These are phyloP conservation scores for Hypocrella siamensis DNA, from an alignment of 2,329 filamentous ascomycete genomes.

Conservation along the genomic window DNA sequence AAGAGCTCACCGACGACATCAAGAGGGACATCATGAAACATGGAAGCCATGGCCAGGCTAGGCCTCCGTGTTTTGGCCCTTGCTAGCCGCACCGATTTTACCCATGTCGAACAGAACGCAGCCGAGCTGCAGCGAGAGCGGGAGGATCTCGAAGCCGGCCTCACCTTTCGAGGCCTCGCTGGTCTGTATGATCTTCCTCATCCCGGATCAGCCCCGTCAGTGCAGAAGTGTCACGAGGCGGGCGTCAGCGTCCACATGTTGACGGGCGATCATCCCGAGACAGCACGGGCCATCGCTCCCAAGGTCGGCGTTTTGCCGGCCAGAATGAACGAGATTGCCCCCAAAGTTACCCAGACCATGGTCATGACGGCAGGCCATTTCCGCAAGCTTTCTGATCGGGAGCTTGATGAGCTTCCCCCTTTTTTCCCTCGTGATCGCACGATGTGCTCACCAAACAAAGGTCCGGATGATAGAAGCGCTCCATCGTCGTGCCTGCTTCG, in stretches of 20 bases:
- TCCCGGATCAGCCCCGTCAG: conserved; percentile 45
- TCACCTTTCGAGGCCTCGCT: conserved; percentile 53
- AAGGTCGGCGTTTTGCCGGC: conserved; percentile 44
- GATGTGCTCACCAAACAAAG: conserved; percentile 56
- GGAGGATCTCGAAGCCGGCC: conserved; percentile 40
- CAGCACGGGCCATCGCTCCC: conserved; percentile 47
- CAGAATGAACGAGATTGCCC: too few species aligned
- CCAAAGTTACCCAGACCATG: conserved; percentile 21
- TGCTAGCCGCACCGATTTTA: too few species aligned
- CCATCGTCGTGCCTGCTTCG: conserved; percentile 50
- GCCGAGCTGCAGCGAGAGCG: too few species aligned
- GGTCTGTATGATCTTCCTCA: conserved; percentile 61
- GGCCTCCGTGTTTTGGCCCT: too few species aligned
- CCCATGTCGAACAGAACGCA: conserved; percentile 28
- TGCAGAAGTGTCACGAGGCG: conserved; percentile 41
- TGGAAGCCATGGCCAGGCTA: too few species aligned
- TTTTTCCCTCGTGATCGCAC: conserved; percentile 53
- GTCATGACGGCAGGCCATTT: conserved; percentile 50
- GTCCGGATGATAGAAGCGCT: conserved; percentile 65
- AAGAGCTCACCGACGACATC: too few species aligned
- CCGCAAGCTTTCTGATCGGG: conserved; percentile 41
- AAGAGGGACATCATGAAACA: too few species aligned
- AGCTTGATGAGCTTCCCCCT: conserved; percentile 44
- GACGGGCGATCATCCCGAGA: conserved; percentile 53
- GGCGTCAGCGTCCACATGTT: conserved; percentile 55